These are phyloP conservation scores for Neurospora sp. DNA, from an alignment of 495 filamentous ascomycete genomes.

Conservation along the genomic window DNA sequence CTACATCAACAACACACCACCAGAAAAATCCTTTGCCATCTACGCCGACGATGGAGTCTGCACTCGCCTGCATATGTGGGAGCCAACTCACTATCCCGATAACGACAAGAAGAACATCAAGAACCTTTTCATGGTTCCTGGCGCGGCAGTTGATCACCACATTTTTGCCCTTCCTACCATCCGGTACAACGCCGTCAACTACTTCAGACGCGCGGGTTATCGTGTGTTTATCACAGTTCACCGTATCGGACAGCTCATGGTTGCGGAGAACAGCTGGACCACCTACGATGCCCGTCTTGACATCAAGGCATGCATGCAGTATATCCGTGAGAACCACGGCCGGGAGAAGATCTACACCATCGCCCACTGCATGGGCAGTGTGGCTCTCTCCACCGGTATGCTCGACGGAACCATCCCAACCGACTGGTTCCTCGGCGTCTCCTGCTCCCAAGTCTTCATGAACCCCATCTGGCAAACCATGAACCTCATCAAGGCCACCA, in stretches of 20 bases:
- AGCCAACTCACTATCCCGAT: constrained; percentile 26
- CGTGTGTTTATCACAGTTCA: constrained; percentile 49
- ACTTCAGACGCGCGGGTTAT: constrained; percentile 51
- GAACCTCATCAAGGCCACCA: constrained; percentile 49
- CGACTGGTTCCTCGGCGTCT: constrained; percentile 50
- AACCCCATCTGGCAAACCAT: constrained; percentile 48
- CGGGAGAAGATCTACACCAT: constrained; percentile 46
- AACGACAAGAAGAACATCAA: constrained; percentile 22
- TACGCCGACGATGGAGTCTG: constrained; percentile 41
- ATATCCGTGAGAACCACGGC: constrained; percentile 33
- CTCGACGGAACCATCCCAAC: constrained; percentile 54
- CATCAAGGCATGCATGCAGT: constrained; percentile 45
- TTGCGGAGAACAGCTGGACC: constrained; percentile 44
- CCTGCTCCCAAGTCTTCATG: constrained; percentile 54
- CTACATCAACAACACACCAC: constrained; percentile 40
- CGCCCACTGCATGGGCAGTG: constrained; percentile 57
- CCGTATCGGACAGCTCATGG: constrained; percentile 47
- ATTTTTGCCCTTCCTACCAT: constrained; percentile 58
- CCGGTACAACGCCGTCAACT: constrained; percentile 53
- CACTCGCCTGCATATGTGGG: constrained; percentile 46
- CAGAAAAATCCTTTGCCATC: constrained; percentile 28
- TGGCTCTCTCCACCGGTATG: constrained; percentile 48
- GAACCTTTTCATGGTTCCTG: constrained; percentile 52
- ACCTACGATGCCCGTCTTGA: constrained; percentile 55
- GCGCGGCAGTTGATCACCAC: constrained; percentile 52